Evolutionary conservation across 1,284 basidiomycete genomes (phyloP).

Genomic region (Leccinum griseonigrum): DNA sequence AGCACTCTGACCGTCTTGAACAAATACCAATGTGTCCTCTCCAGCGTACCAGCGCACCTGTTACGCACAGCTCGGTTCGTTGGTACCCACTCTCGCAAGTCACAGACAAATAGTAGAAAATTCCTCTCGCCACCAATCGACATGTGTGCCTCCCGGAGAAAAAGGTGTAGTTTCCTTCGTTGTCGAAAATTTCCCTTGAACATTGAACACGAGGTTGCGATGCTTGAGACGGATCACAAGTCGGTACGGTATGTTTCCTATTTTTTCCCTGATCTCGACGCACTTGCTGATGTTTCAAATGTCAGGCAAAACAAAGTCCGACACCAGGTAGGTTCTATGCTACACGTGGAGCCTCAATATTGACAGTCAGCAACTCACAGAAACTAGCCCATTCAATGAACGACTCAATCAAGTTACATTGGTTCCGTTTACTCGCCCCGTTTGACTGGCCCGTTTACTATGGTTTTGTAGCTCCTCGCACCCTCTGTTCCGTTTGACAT

Average conservation of each 20-base stretch:
- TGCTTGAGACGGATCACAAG: conserved; percentile 79
- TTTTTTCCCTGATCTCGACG: not conserved
- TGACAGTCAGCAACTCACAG: conserved; percentile 70
- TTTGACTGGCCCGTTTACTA: not conserved
- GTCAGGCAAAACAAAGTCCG: conserved; percentile 59
- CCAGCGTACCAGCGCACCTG: not conserved
- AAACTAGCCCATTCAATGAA: conserved; percentile 46
- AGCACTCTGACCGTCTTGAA: no score
- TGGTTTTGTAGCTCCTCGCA: conserved; percentile 64
- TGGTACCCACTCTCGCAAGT: conserved; percentile 21
- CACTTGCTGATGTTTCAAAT: conserved; percentile 14
- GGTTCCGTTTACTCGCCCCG: conserved; percentile 12
- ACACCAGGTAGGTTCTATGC: conserved; percentile 70
- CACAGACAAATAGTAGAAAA: conserved; percentile 10
- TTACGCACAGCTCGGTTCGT: conserved; percentile 11
- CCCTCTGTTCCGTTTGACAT: conserved; percentile 68
- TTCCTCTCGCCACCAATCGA: conserved; percentile 4
- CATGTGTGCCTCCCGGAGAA: conserved; percentile 43
- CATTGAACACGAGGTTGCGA: conserved; percentile 61
- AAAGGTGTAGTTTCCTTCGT: conserved; percentile 60
- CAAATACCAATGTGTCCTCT: conserved; percentile 22
- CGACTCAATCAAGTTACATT: conserved; percentile 51
- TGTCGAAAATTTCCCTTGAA: conserved; percentile 71
- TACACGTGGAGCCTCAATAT: conserved; percentile 60
- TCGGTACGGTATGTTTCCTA: conserved; percentile 54